A percentile compares a stretch with the other conserved stretches of the same genome.
Conservation (phyloP, 768 basidiomycete genomes). For the Lactifluus subvellereus region DNA sequence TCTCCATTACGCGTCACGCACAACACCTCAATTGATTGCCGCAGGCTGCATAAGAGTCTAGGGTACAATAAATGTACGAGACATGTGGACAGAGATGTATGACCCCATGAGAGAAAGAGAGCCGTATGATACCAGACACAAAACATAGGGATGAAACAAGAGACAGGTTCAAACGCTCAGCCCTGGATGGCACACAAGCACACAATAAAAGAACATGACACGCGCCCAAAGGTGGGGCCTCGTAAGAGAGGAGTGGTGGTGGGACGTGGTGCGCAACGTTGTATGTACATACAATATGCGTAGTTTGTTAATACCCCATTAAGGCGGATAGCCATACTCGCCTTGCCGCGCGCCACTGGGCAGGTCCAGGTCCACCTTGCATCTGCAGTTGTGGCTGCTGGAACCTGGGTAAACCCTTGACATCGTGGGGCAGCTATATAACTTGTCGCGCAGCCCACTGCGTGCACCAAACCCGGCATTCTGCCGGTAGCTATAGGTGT, state of each 20-base stretch:
- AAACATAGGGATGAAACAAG: neutral
- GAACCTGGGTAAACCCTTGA: slow-evolving; percentile 58
- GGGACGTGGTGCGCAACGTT: slow-evolving; percentile 49
- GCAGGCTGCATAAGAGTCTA: slow-evolving; percentile 12
- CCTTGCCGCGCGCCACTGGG: slow-evolving; percentile 56
- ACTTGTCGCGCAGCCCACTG: slow-evolving; percentile 55
- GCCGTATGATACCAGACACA: slow-evolving; percentile 18
- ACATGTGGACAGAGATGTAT: slow-evolving; percentile 23
- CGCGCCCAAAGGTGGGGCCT: too few relatives aligned
- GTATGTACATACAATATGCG: slow-evolving; percentile 47
- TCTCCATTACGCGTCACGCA: too few relatives aligned
- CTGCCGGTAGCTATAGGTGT: slow-evolving; percentile 52
- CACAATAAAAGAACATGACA: too few relatives aligned
- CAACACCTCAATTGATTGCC: neutral
- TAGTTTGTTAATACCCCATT: slow-evolving; percentile 60
- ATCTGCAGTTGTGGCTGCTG: slow-evolving; percentile 52
- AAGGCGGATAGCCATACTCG: slow-evolving; percentile 59
- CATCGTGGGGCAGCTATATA: slow-evolving; percentile 34
- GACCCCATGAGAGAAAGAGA: slow-evolving; percentile 9
- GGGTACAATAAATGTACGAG: slow-evolving; percentile 27
- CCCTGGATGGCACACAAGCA: too few relatives aligned
- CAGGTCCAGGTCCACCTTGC: slow-evolving; percentile 47
- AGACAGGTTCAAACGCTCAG: too few relatives aligned
- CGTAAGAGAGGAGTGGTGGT: slow-evolving; percentile 49
- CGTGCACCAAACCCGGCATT: slow-evolving; percentile 60